phyloP scores from a whole-genome alignment of 1,139 yeast genomes.

The Ogataea hybrid region DNA sequence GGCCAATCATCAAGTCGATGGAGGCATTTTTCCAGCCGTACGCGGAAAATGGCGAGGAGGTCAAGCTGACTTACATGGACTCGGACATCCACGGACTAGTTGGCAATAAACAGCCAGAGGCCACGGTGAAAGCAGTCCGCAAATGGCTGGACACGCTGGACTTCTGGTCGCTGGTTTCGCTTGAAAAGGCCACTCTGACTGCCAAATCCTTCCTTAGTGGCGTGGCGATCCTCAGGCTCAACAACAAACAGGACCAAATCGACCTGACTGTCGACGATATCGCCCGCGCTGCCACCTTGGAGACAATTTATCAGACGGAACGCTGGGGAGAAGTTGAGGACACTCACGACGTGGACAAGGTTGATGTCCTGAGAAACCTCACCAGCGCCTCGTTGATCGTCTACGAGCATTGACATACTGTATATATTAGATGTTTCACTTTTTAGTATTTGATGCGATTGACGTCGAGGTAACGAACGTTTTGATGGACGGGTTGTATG shows the following conservation, averaged over 20 bases:
- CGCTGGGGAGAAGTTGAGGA: conserved; percentile 99
- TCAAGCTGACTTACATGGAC: conserved; percentile 61
- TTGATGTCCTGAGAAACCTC: conserved; percentile 78
- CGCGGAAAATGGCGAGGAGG: conserved; percentile 33
- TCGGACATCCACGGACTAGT: conserved; percentile 77
- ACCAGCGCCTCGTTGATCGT: conserved; percentile 74
- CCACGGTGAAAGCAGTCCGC: conserved; percentile 59
- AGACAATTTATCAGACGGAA: conserved; percentile 78
- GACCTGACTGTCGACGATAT: conserved; percentile 59
- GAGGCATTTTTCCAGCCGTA: conserved; percentile 58
- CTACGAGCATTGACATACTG: conserved; percentile 2
- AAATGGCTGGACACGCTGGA: conserved; percentile 65
- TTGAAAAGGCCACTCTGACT: conserved; percentile 83
- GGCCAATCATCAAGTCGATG: conserved; percentile 68
- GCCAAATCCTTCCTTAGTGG: conserved; percentile 88
- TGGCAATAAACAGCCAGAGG: conserved; percentile 69
- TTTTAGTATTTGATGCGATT: conserved; percentile 3
- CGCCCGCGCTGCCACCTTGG: conserved; percentile 76
- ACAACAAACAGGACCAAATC: conserved; percentile 29
- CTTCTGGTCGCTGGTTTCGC: conserved; percentile 77
- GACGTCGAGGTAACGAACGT: conserved; percentile 13
- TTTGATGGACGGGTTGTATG: conserved; percentile 13
- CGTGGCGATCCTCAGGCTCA: conserved; percentile 36
- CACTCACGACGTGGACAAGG: conserved; percentile 94
- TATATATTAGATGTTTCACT: conserved; percentile 2